Conservation (phyloP, 2,329 filamentous ascomycete genomes). For the Plectosphaerella cucumerina region DNA sequence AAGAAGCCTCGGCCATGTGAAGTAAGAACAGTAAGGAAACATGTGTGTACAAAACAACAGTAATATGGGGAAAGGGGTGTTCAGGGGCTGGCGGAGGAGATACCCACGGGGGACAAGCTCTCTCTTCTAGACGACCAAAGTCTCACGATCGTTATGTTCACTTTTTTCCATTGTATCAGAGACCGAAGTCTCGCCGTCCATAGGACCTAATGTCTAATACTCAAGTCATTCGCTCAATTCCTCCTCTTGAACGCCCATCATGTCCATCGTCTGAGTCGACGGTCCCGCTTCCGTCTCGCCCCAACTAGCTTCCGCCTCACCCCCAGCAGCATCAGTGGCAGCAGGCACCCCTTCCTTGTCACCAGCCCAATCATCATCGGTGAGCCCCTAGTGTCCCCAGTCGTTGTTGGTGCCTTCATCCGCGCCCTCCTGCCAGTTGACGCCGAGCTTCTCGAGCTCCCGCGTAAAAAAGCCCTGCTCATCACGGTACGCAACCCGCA, state of each 20-base stretch:
- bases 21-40: slow-evolving; percentile 6
- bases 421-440: slow-evolving; percentile 40
- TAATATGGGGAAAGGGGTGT: background rate
- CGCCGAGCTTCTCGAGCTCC: slow-evolving; percentile 70
- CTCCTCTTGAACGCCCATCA: no score
- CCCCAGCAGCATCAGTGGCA: background rate
- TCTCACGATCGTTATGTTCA: background rate
- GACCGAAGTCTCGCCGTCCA: background rate
- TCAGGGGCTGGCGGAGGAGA: slow-evolving; percentile 1
- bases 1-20: background rate
- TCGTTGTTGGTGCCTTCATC: slow-evolving; percentile 22
- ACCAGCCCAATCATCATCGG: background rate
- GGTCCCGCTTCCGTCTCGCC: no score
- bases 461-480: slow-evolving; percentile 77
- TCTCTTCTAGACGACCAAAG: background rate
- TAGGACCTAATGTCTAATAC: slow-evolving; percentile 2
- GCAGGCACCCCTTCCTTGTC: no score
- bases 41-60: slow-evolving; percentile 8
- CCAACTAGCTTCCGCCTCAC: no score
- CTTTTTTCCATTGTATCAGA: background rate
- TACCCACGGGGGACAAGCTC: slow-evolving; percentile 5
- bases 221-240: background rate
- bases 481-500: slow-evolving; percentile 58
- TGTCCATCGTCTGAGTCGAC: no score
- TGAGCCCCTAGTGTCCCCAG: slow-evolving; percentile 15